Evolutionary conservation across 75 land plant genomes (phyloP), one percentile per base, ranked within the genome.

Genomic region (Gnetum montanum): DNA sequence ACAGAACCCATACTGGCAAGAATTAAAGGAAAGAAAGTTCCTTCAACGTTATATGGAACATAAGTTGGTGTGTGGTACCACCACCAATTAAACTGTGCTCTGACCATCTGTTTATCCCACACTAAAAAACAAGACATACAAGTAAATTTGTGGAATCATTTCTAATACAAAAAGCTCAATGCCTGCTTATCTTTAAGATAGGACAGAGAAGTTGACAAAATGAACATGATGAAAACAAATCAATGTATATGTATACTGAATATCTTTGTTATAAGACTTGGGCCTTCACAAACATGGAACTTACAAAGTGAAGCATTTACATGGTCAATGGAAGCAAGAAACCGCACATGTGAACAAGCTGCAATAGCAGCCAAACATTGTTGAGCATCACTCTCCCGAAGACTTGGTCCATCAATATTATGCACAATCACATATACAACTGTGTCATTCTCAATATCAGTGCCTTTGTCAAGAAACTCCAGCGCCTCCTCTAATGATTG

Each of bases 41-140:
- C 85, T 63, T 95, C 99, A 22, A 80, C 80, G 38, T 78, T 85
- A 75, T 90, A 95, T 13, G 91, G 78, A 45, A 73, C 85, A 75
- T 80, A 95, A 25, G 99, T 95, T 26, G 99, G 99, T 20, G 95
- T 90, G 58, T 90, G 97, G 54, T 73, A 62, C 99, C 99, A 95
- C 65, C 82, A 76, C 96, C 96, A 95, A 46, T 90, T 95, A 64
- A 90, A 95, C 58, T 95, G 92, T 26, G 80, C 82, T 63, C 77
- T 83, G 45, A 83, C 85, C 99, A 86, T 86, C 61, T 86, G 83
- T 78, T 95, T 95, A 72, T 95, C 99, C 99, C 99, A 95, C 66
- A 95, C 99, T 95, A 59, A 31, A 22, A 35, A 3, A n/a, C 22
- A n/a, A 27, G 43, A 36, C 22, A 35, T 15, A 58, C 1, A 62